phyloP scores from a whole-genome alignment of 1,284 basidiomycete genomes.

The Limonomyces culmigenus region DNA sequence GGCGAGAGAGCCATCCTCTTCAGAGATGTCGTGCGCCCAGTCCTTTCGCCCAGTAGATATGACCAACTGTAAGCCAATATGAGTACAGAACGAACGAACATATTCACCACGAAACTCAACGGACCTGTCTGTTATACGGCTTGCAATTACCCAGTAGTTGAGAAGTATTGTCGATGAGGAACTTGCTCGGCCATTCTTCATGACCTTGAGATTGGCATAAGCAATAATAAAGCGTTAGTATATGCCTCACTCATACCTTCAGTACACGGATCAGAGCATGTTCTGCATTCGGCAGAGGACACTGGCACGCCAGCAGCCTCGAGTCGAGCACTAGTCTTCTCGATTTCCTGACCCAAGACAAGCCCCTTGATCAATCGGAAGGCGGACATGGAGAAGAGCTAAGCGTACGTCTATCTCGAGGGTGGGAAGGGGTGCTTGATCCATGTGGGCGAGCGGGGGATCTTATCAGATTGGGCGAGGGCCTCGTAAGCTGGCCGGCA shows the following conservation, averaged over 20 bases:
- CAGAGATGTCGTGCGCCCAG: constrained; percentile 67
- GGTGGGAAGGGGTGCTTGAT: too few relatives aligned
- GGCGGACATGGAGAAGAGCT: constrained; percentile 14
- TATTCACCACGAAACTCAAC: constrained; percentile 8
- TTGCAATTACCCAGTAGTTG: constrained; percentile 72
- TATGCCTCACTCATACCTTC: constrained; percentile 37
- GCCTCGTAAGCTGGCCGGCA: too few relatives aligned
- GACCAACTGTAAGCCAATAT: constrained; percentile 36
- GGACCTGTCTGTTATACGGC: constrained; percentile 64
- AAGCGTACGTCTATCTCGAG: too few relatives aligned
- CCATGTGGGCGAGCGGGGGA: too few relatives aligned
- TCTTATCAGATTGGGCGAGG: too few relatives aligned
- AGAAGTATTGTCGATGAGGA: constrained; percentile 2
- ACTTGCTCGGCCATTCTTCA: constrained; percentile 2
- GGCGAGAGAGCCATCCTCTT: constrained; percentile 50
- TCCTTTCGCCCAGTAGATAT: constrained; percentile 82
- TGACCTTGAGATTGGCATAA: neutral
- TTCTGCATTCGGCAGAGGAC: constrained; percentile 51
- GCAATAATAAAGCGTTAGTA: constrained; percentile 10
- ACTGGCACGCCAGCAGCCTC: constrained; percentile 44
- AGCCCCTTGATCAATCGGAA: constrained; percentile 15
- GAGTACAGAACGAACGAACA: constrained; percentile 4
- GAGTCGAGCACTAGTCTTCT: constrained; percentile 14
- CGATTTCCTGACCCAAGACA: constrained; percentile 13
- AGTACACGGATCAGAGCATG: constrained; percentile 67